A percentile compares a stretch with the other conserved stretches of the same genome.
Evolutionary conservation across 164 flowering plant species (phyloP).

Genomic region (Tinospora cordifolia): DNA sequence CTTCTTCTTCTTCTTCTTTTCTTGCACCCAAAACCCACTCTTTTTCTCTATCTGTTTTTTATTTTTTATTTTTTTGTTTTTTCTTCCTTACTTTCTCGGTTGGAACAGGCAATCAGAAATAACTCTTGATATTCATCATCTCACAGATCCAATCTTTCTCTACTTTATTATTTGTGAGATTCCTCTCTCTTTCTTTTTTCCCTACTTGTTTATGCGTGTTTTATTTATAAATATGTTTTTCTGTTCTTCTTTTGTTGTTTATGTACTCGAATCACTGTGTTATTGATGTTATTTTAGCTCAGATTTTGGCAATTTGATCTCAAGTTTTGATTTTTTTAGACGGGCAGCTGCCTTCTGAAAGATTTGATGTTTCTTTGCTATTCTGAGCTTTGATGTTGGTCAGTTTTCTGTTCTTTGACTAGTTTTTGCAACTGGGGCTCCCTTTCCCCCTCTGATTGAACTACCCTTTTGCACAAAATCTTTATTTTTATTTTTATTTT

Average conservation of each 20-base stretch:
- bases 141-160: conserved; percentile 10
- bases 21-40: background rate
- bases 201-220: background rate
- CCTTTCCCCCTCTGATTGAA: background rate
- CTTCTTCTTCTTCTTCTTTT: background rate
- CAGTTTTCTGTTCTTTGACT: background rate
- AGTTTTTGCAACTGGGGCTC: background rate
- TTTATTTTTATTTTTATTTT: background rate
- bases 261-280: background rate
- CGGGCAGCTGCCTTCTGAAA: background rate
- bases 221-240: background rate
- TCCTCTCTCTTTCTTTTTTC: conserved; percentile 9
- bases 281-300: background rate
- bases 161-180: conserved; percentile 3
- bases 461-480: background rate
- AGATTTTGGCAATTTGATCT: conserved; percentile 6
- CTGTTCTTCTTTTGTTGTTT: background rate
- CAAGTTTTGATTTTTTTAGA: conserved; percentile 12
- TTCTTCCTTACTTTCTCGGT: background rate
- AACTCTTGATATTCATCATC: conserved; percentile 1
- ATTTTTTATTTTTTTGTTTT: background rate
- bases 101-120: background rate
- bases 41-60: background rate
- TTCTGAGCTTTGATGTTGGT: background rate
- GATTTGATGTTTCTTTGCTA: conserved; percentile 1